Evolutionary conservation across 257 asterid species (phyloP), one percentile per base, ranked within the genome.

Genomic region (Ehretia macrophylla): DNA sequence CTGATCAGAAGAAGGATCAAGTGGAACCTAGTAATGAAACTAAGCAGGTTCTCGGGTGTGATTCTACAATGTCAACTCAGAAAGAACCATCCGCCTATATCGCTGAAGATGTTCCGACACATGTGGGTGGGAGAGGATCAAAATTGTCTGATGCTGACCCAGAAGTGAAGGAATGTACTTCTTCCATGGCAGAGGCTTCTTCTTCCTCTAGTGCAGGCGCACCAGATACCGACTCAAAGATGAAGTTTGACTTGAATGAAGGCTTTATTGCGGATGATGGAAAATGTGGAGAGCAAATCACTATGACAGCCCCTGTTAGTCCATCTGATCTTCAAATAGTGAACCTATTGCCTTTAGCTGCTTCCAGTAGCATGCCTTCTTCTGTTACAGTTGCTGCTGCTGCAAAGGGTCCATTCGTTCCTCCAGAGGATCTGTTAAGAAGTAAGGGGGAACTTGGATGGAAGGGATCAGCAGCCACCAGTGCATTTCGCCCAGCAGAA

Each of bases 171-270:
- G 72, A 65, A 10, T 58, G 20, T 60, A 72, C 63, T 53, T 56
- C 75, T 16, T n/a, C 60, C 60, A 53, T 21, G 46, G 68, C 32
- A 2, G 81, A 42, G 23, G 38, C 67, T 6, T 62, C 57, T 42
- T 55, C 81, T 32, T 65, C 68, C 4, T 60, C 75, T 68, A 71
- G 68, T 62, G 61, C 71, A 14, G 59, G 52, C n/a, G 63, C 70
- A 46, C 50, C 79, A 32, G 83, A 67, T 58, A 16, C 53, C 0
- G 69, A 73, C 56, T 69, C 74, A 58, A 86, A 75, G 78, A 17
- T 90, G 50, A 71, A 71, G 57, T 87, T 90, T 42, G 97, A 90
- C 69, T 78, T 90, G 65, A 90, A 90, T 59, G 97, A 90, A 78
- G 92, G 88, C 47, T 69, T 84, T 22, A 55, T 57, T 67, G 73